Conservation (phyloP, 345 rosid genomes). For the Euphorbia tirucalli region DNA sequence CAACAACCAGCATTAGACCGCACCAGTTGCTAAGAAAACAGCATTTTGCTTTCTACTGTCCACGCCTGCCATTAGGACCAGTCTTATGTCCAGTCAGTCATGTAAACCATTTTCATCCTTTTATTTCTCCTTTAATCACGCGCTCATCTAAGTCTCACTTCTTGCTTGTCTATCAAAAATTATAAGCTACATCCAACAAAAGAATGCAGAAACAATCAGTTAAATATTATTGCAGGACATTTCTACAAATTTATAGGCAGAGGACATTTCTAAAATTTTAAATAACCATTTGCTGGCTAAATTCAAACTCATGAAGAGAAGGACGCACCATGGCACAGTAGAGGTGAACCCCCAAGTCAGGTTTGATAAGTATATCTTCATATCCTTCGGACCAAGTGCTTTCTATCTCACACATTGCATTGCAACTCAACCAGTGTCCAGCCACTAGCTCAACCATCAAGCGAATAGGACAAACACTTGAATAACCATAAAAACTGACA, state of each 20-base stretch:
- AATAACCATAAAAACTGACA: background rate
- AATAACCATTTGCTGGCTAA: background rate
- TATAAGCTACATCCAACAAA: no score
- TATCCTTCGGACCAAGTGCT: background rate
- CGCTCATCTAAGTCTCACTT: no score
- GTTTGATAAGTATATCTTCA: no score
- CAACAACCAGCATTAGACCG: no score
- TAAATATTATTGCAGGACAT: no score
- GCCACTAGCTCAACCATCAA: background rate
- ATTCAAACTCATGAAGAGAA: background rate
- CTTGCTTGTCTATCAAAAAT: no score
- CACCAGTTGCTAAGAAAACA: no score
- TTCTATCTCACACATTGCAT: background rate
- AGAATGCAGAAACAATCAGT: background rate
- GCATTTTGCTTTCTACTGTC: no score
- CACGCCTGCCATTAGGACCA: no score
- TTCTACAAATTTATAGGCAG: background rate
- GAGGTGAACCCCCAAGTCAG: background rate
- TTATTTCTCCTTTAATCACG: no score
- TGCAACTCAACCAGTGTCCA: background rate
- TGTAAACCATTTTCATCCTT: no score
- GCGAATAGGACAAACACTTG: background rate
- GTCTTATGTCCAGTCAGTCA: no score
- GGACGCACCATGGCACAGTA: background rate
- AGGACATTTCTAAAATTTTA: background rate